These are phyloP conservation scores for Rhynchosporium graminicola DNA, from an alignment of 2,329 filamentous ascomycete species.

Conservation along the genomic window DNA sequence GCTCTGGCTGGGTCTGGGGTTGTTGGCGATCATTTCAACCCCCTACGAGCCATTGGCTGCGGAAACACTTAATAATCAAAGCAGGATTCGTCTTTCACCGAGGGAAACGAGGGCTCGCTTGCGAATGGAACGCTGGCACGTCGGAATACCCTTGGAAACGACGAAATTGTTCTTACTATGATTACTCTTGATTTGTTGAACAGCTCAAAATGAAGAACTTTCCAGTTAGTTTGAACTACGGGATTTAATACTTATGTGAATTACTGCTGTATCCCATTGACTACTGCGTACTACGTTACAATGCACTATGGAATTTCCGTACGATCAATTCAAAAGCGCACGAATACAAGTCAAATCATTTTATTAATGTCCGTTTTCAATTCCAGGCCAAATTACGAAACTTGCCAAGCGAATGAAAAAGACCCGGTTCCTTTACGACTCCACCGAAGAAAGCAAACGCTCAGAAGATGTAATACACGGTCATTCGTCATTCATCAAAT, in stretches of 20 bases:
- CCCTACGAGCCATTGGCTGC: not conserved
- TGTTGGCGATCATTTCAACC: not conserved
- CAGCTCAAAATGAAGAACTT: too few species aligned
- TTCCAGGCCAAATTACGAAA: conserved; percentile 12
- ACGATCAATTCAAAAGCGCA: too few species aligned
- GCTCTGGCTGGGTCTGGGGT: not conserved
- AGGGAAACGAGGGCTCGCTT: not conserved
- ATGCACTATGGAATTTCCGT: not conserved
- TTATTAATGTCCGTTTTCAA: conserved; percentile 12
- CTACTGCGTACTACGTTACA: not conserved
- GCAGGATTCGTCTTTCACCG: not conserved
- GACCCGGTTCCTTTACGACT: conserved; percentile 14
- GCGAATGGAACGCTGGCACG: conserved; percentile 13
- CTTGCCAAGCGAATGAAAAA: conserved; percentile 8
- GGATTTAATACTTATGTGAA: not conserved
- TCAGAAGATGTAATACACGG: conserved; percentile 9
- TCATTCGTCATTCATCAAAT: conserved; percentile 13
- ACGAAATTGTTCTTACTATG: conserved; percentile 2
- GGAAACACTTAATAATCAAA: not conserved
- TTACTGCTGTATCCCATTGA: not conserved
- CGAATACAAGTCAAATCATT: conserved; percentile 4
- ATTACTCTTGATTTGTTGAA: too few species aligned
- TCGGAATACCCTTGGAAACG: conserved; percentile 3
- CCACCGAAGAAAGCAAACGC: conserved; percentile 21
- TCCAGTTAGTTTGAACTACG: too few species aligned